Percentiles rank a stretch among this genome's conserved stretches.
Conservation (phyloP, 306 rosid species). For the Cucumis cinereus region DNA sequence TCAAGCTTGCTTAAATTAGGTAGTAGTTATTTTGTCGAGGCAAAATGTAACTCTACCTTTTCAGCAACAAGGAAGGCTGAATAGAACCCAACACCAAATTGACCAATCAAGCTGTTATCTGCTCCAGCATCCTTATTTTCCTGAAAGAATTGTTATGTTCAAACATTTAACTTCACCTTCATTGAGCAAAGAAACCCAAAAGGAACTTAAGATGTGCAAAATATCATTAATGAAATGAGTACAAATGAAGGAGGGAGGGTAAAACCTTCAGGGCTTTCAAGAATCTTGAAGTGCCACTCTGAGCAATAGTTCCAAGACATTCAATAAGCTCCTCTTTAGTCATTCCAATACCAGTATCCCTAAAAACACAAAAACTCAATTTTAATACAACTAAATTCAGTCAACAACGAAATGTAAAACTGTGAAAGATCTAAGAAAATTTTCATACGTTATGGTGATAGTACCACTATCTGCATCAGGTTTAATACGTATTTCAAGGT, state of each 20-base stretch:
- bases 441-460: slow-evolving; percentile 60
- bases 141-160: slow-evolving; percentile 19
- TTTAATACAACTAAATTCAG: not conserved
- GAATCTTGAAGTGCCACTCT: slow-evolving; percentile 98
- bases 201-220: not conserved
- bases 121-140: slow-evolving; percentile 88
- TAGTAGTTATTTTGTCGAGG: not conserved
- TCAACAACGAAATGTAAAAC: not conserved
- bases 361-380: slow-evolving; percentile 6
- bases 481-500: slow-evolving; percentile 78
- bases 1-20: not conserved
- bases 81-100: slow-evolving; percentile 98
- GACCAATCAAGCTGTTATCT: slow-evolving; percentile 86
- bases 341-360: slow-evolving; percentile 98
- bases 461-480: slow-evolving; percentile 83
- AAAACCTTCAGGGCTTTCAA: slow-evolving; percentile 83
- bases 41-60: slow-evolving; percentile 28
- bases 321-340: slow-evolving; percentile 85
- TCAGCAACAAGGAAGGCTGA: slow-evolving; percentile 97
- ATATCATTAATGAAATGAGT: not conserved
- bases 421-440: not conserved
- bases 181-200: not conserved
- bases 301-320: slow-evolving; percentile 98
- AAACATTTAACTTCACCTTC: not conserved
- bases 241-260: not conserved